Evolutionary conservation across 2,329 filamentous ascomycete genomes (phyloP), one percentile per base, ranked within the genome.

Genomic region (Hyphodiscus sp.): DNA sequence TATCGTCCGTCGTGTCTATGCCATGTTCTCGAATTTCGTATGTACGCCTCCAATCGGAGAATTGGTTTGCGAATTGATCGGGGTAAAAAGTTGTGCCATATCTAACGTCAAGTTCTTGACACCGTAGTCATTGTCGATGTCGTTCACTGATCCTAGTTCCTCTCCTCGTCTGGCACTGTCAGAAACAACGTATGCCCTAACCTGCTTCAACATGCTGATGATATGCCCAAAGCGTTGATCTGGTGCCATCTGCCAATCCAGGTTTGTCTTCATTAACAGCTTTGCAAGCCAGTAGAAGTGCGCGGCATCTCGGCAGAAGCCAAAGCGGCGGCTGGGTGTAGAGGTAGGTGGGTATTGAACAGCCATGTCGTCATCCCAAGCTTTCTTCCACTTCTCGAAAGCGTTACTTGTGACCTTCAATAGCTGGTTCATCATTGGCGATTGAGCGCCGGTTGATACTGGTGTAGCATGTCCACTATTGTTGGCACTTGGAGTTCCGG

Each of bases 261-360:
- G 69, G 13, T 73, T 65, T 56, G 80, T 79, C 65, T 82, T 80
- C 51, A 89, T 70, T 63, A 88, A 75, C 62, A 81, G 78, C 56
- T 79, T 85, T 16, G 83, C 85, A 43, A 89, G 74, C 76, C 82
- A 89, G 71, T 85, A 89, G 67, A 85, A 89, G 62, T 87, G 85
- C 15, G 88, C 79, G 1, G 79, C 85, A 61, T 89, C 86, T 48
- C 85, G 74, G 51, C 82, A 88, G 68, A 89, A 89, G 0, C 86
- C 86, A 59, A 83, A 78, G 16, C 85, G 80, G 47, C 76, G 75
- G 48, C 74, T 73, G 51, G 78, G 78, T n/a, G 73, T 73, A n/a
- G 71, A 72, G 6, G 68, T 65, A 20, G 72, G 79, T 7, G 83
- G 81, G 57, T 88, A 89, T 64, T 90, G 86, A 41, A 78, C 71